These are phyloP conservation scores for Schwanniomyces yamadae DNA, from an alignment of 805 yeast species.

Conservation along the genomic window DNA sequence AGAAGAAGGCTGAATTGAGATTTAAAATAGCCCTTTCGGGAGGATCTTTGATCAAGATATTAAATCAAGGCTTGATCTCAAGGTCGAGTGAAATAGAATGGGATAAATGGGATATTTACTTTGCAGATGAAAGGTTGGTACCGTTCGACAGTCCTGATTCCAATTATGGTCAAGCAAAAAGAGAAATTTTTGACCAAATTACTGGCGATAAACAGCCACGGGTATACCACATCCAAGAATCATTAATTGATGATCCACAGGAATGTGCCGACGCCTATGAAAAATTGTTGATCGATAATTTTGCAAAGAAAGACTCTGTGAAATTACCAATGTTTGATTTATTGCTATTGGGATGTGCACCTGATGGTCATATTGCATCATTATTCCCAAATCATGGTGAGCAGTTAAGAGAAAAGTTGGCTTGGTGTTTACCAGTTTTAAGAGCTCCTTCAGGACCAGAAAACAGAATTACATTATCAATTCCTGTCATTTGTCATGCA, in stretches of 20 bases:
- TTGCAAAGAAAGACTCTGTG: constrained; percentile 95
- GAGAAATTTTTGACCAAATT: constrained; percentile 73
- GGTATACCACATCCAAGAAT: constrained; percentile 80
- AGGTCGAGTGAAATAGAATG: constrained; percentile 75
- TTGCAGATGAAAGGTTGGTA: constrained; percentile 94
- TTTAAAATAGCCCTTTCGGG: constrained; percentile 92
- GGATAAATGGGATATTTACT: constrained; percentile 94
- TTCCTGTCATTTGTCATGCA: constrained; percentile 94
- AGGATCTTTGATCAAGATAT: constrained; percentile 84
- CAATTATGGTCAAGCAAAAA: constrained; percentile 85
- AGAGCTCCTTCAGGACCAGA: constrained; percentile 89
- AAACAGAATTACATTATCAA: constrained; percentile 82
- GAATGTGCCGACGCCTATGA: constrained; percentile 96
- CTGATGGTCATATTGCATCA: constrained; percentile 98
- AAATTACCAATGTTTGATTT: constrained; percentile 93
- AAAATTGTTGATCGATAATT: constrained; percentile 77
- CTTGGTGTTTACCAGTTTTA: constrained; percentile 93
- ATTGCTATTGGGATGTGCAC: constrained; percentile 92
- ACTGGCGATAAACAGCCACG: constrained; percentile 58
- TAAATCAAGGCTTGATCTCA: constrained; percentile 79
- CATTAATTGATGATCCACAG: constrained; percentile 72
- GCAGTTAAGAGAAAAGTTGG: constrained; percentile 81
- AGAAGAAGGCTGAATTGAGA: constrained; percentile 60
- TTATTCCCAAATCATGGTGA: constrained; percentile 87
- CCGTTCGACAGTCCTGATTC: constrained; percentile 81